Evolutionary conservation across 768 basidiomycete species (phyloP), one percentile per base, ranked within the genome.

Genomic region (Pleurotus sapidus): DNA sequence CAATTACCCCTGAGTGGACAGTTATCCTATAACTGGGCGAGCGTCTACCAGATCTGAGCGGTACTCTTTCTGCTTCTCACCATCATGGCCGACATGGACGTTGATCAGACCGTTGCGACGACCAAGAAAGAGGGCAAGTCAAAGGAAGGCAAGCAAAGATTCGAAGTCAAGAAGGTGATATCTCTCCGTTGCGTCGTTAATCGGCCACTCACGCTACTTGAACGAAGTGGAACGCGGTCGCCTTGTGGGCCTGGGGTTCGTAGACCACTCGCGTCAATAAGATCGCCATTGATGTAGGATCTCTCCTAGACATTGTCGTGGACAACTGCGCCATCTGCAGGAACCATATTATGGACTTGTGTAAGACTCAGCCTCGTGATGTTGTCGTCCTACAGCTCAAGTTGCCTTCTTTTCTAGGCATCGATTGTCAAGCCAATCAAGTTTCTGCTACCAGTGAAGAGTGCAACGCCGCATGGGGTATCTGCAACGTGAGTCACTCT

Each of bases 301-400:
- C 56, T 17, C 47, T 40, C 46, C 60, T 54, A 96, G 95, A 98
- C 70, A 98, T 98, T 67, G 95, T 97, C 59, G 96, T 98, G 57
- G 96, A 98, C 74, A 99, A 98, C 75, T 98, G 97, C 67, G 97
- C 97, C 50, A 99, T 99, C 77, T 99, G 97, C 82, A 87, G 95
- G 72, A 98, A 98, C 71, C 96, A 99, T 69, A 98, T 99, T 77
- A 99, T 99, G 97, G 97, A 99, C 73, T 88, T 98, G 46, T 99
- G 97, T 98, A 65, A 66, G 91, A 76, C 49, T 30, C 6, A 45
- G 20, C n/a, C 4, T 7, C 42, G 9, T 12, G 20, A n/a, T 17
- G 1, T 23, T 11, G n/a, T 45, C 42, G n/a, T 45, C 14, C 15
- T 8, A 17, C 42, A 23, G n/a, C 42, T 45, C 14, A 45, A 9